phyloP scores from a whole-genome alignment of 371 early-diverging fungal genomes.

The Circinella umbellata region DNA sequence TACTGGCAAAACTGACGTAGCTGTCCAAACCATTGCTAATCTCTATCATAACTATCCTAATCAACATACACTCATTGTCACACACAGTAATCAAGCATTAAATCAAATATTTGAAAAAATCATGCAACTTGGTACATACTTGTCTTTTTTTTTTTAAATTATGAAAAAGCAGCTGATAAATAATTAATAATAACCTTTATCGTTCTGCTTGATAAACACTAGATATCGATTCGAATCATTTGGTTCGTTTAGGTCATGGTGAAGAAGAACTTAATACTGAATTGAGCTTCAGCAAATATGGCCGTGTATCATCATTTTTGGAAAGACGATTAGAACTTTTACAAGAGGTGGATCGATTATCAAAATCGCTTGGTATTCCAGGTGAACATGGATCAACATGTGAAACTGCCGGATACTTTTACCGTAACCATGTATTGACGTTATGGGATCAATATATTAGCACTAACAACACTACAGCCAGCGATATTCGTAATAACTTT shows the following conservation, averaged over 20 bases:
- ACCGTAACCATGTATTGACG: slow-evolving; percentile 70
- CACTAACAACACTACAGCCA: slow-evolving; percentile 16
- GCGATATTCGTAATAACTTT: slow-evolving; percentile 57
- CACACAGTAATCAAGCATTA: slow-evolving; percentile 95
- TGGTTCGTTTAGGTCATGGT: slow-evolving; percentile 95
- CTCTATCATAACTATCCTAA: slow-evolving; percentile 89
- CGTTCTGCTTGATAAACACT: neutral
- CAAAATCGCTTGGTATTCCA: slow-evolving; percentile 68
- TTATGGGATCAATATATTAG: slow-evolving; percentile 78
- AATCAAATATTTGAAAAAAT: slow-evolving; percentile 96
- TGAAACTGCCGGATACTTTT: slow-evolving; percentile 93
- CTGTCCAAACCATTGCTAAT: slow-evolving; percentile 94
- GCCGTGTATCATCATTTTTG: slow-evolving; percentile 90
- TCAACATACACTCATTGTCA: slow-evolving; percentile 89
- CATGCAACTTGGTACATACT: slow-evolving; percentile 54
- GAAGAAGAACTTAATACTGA: slow-evolving; percentile 87
- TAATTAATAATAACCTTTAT: neutral
- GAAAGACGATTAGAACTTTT: slow-evolving; percentile 82
- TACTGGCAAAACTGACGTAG: slow-evolving; percentile 96
- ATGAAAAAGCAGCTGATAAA: neutral
- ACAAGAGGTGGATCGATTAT: slow-evolving; percentile 76
- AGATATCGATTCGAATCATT: slow-evolving; percentile 90
- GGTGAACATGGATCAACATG: slow-evolving; percentile 92
- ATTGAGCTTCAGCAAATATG: slow-evolving; percentile 86
- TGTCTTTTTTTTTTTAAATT: neutral